Base-by-base conservation (phyloP, 2,329 filamentous ascomycete genomes). In the Clathrospora elynae region DNA sequence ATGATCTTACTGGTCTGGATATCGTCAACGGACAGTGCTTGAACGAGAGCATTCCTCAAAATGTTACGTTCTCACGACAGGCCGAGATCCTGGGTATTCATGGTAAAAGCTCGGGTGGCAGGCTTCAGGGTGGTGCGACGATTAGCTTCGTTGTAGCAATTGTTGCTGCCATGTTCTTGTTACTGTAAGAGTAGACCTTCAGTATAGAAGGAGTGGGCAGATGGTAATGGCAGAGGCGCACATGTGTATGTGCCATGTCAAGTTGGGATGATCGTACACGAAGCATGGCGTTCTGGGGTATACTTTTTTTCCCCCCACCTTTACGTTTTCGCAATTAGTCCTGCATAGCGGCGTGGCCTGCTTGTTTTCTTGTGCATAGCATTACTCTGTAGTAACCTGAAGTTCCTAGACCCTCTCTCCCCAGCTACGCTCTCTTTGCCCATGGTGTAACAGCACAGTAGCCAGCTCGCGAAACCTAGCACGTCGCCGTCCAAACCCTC, bases 11-110 rank as follows among this genome's bases (percentile, higher is more conserved):
- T 5, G 76, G 77, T 3, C 68, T 89, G 47, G 85, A 91, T 57
- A 82, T 91, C 46, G 76, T 73, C 2, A 81, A 80, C 30, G 87
- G 86, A 1, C 75, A 85, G 44, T 90, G 87, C 64, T 77, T 82
- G 57, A 90, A 90, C 56, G 57, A 69, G 19, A 78, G 75, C 0
- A 78, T 90, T 5, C 67, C 73, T 24, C 86, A 90, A 67, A 88
- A 90, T 49, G 74, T 90, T 28, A 89, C 86, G 0, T 90, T 88
- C 59, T 77, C 59, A 2, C 42, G 58, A 6, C 68, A 71, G 45
- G 66, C 59, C 22, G 68, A 70, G 51, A 44, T 63, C 26, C 51
- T 70, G 10, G 65, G 67, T 3, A 64, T 70, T n/a, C 61, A 70
- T 35, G 66, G 64, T 5, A 35, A 39, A 10, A 54, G 53, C 33